Evolutionary conservation across 2,329 filamentous ascomycete species (phyloP).

Genomic region (Colletotrichum tanaceti): DNA sequence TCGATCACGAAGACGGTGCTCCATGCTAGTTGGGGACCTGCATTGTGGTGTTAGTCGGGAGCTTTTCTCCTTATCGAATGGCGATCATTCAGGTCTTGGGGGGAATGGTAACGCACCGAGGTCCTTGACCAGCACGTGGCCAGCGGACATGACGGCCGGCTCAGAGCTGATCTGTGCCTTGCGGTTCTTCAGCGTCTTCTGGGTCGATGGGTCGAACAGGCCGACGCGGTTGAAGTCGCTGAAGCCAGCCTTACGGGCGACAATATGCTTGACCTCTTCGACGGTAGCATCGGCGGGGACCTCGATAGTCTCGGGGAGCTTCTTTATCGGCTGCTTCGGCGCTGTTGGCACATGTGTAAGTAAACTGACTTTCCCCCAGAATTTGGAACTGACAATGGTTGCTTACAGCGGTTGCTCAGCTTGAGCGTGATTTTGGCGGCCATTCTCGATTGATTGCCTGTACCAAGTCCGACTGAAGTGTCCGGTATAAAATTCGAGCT

Average conservation of each 20-base stretch:
- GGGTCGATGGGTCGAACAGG: slow-evolving; percentile 69
- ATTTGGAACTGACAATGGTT: background rate
- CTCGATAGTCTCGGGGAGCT: slow-evolving; percentile 64
- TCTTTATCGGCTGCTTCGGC: slow-evolving; percentile 64
- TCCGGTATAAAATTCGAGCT: slow-evolving; percentile 8
- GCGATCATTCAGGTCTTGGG: no score
- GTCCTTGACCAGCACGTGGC: slow-evolving; percentile 87
- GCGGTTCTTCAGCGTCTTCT: slow-evolving; percentile 73
- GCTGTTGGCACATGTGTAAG: slow-evolving; percentile 46
- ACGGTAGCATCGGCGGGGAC: slow-evolving; percentile 64
- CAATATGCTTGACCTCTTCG: slow-evolving; percentile 67
- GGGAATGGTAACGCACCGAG: slow-evolving; percentile 70
- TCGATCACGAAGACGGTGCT: slow-evolving; percentile 94
- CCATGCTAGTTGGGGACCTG: slow-evolving; percentile 92
- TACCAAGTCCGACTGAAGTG: background rate
- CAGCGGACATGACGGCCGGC: slow-evolving; percentile 59
- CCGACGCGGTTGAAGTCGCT: slow-evolving; percentile 71
- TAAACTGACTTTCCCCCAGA: background rate
- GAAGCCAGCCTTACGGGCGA: slow-evolving; percentile 64
- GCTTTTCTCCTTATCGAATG: background rate
- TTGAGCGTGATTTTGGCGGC: slow-evolving; percentile 53
- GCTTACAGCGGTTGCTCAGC: slow-evolving; percentile 56
- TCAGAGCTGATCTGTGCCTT: slow-evolving; percentile 64
- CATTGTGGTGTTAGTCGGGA: slow-evolving; percentile 15
- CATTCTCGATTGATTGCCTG: slow-evolving; percentile 41